phyloP scores from a whole-genome alignment of 768 basidiomycete genomes.

The Termitomyces sp. region DNA sequence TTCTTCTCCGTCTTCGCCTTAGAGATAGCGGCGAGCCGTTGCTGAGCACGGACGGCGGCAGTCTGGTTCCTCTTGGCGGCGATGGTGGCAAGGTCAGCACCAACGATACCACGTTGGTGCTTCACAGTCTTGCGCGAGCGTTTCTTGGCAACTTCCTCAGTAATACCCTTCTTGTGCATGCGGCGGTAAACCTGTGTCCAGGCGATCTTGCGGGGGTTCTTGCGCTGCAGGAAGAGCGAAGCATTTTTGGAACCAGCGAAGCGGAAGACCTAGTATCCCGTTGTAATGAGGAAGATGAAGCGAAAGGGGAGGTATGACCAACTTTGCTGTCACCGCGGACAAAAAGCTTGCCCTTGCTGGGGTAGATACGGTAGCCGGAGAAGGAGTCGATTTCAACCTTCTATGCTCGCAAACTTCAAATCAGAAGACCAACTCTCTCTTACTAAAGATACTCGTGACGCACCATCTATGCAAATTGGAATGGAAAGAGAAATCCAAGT shows the following conservation, averaged over 20 bases:
- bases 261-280: slow-evolving; percentile 73
- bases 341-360: slow-evolving; percentile 92
- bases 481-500: slow-evolving; percentile 5
- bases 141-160: slow-evolving; percentile 99
- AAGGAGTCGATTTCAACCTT: slow-evolving; percentile 99
- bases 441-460: slow-evolving; percentile 14
- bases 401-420: slow-evolving; percentile 33
- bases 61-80: slow-evolving; percentile 92
- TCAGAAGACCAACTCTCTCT: slow-evolving; percentile 9
- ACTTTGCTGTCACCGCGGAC: slow-evolving; percentile 97
- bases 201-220: slow-evolving; percentile 99
- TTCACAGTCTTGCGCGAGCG: slow-evolving; percentile 95
- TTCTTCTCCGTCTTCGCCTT: slow-evolving; percentile 98
- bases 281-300: not conserved
- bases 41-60: slow-evolving; percentile 73
- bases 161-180: slow-evolving; percentile 99
- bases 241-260: slow-evolving; percentile 90
- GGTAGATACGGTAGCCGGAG: slow-evolving; percentile 97
- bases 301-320: slow-evolving; percentile 13
- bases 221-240: slow-evolving; percentile 97
- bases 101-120: slow-evolving; percentile 96
- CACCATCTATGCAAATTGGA: slow-evolving; percentile 31
- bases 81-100: slow-evolving; percentile 90
- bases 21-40: slow-evolving; percentile 78
- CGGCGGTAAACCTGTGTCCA: slow-evolving; percentile 94